Base-by-base conservation (phyloP, 352 stramenopile genomes). In the Blastocystis sp. region DNA sequence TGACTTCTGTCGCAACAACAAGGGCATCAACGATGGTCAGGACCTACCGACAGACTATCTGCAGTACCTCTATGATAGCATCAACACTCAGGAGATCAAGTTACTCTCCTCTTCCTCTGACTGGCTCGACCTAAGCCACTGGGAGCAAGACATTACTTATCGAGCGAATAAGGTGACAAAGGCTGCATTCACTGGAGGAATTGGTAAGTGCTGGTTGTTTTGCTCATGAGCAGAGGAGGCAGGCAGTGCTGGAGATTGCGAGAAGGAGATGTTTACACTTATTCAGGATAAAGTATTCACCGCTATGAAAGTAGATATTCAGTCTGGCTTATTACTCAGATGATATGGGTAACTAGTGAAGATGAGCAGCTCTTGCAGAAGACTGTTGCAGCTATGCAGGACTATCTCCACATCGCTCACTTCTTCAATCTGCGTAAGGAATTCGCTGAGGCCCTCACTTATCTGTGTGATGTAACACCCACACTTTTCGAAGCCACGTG, bases 221-320 rank as follows among this genome's bases (percentile, higher is more conserved):
- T 56, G 5, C n/a, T 69, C 18, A 54, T 8, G 65, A n/a, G 30
- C 43, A 68, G 73, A 85, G n/a, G 54, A 65, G 13, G 24, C 26
- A 18, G 53, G 26, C 13, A 34, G 53, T 16, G 90, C 90, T 8
- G 90, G 79, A 20, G 87, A 90, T 18, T 90, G 91, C 75, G 85
- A 91, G 37, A 76, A 69, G 18, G 90, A 91, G 3, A 99, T 99
- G 97, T 99, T 99, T 90, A 95, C 98, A 92, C 97, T 98, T 0
- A 95, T 98, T 0, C 99, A 97, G 96, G 96, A 96, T 39, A 96
- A 97, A 47, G 92, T 98, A 26, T 93, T 99, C 64, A 96, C 95
- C 47, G 96, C 94, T 54, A 96, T 98, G 68, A 98, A 95, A 2
- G 95, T 99, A 20, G 4, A 16, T 1, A 11, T 26, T 37, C 8